A percentile compares a stretch with the other conserved stretches of the same genome.
phyloP scores from a whole-genome alignment of 2,329 filamentous ascomycete species.

The Aspergillus proliferans region DNA sequence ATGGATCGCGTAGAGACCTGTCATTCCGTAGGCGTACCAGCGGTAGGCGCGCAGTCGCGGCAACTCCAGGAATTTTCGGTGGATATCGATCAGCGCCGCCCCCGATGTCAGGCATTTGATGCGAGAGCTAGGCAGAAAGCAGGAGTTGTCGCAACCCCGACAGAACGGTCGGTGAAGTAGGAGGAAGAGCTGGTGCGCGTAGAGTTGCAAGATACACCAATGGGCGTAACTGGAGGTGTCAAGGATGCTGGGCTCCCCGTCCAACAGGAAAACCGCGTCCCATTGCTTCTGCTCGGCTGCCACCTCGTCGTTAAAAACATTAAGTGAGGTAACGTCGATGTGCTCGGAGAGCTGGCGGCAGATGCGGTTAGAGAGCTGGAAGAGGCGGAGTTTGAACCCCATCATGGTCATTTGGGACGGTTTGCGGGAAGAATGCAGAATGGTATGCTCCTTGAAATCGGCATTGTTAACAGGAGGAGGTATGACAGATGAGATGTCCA shows the following conservation, averaged over 20 bases:
- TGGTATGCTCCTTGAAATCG: slow-evolving; percentile 8
- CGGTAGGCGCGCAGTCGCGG: slow-evolving; percentile 15
- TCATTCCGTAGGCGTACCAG: slow-evolving; percentile 21
- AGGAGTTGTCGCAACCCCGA: not conserved
- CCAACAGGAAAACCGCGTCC: slow-evolving; percentile 11
- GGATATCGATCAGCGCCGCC: slow-evolving; percentile 14
- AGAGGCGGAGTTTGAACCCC: slow-evolving; percentile 22
- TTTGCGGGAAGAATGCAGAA: slow-evolving; percentile 6
- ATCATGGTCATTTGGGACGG: slow-evolving; percentile 30
- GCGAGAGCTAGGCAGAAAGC: slow-evolving; percentile 6
- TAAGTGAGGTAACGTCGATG: slow-evolving; percentile 6
- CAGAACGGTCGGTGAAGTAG: slow-evolving; percentile 21
- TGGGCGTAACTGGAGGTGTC: slow-evolving; percentile 6
- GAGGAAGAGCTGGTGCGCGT: slow-evolving; percentile 25
- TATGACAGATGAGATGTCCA: slow-evolving; percentile 14
- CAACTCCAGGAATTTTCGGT: slow-evolving; percentile 14
- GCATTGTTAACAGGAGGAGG: slow-evolving; percentile 20
- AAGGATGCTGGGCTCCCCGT: slow-evolving; percentile 12
- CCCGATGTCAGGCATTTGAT: slow-evolving; percentile 16
- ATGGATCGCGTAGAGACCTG: slow-evolving; percentile 21
- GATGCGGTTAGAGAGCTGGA: slow-evolving; percentile 20
- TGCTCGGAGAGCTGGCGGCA: slow-evolving; percentile 9
- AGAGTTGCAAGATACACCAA: slow-evolving; percentile 23
- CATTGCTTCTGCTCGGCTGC: slow-evolving; percentile 13
- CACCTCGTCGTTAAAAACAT: slow-evolving; percentile 9